Conservation (phyloP, 805 yeast species). For the Schwanniomyces vanrijiae region DNA sequence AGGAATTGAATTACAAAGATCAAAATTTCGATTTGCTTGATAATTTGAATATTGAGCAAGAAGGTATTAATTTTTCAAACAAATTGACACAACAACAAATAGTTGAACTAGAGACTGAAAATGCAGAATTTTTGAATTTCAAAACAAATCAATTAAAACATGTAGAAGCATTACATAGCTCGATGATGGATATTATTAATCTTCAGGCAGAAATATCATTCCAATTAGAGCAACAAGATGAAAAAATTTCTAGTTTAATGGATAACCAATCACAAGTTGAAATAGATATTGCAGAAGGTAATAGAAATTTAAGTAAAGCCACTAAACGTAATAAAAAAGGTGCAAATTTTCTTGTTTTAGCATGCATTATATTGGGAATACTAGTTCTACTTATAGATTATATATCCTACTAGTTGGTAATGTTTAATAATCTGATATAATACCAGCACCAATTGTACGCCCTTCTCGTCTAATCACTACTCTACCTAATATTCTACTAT, state of each 20-base stretch:
- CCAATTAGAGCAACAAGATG: constrained; percentile 72
- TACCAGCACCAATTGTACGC: constrained; percentile 66
- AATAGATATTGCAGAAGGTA: constrained; percentile 67
- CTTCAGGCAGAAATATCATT: constrained; percentile 72
- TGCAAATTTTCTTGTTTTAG: constrained; percentile 35
- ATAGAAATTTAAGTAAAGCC: constrained; percentile 66
- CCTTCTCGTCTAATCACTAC: constrained; percentile 73
- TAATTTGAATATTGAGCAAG: constrained; percentile 6
- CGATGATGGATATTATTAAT: constrained; percentile 71
- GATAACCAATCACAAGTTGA: constrained; percentile 69
- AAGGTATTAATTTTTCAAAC: constrained; percentile 11
- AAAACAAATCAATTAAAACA: constrained; percentile 62
- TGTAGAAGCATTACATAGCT: constrained; percentile 57
- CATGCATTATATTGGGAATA: constrained; percentile 34
- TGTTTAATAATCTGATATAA: constrained; percentile 25
- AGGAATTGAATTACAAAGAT: constrained; percentile 12
- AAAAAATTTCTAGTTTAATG: constrained; percentile 60
- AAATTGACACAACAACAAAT: constrained; percentile 53
- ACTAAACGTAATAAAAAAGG: constrained; percentile 57
- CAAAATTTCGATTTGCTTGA: constrained; percentile 8
- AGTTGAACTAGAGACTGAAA: constrained; percentile 58
- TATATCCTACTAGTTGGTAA: constrained; percentile 16
- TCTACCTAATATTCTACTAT: constrained; percentile 58
- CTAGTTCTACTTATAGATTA: constrained; percentile 38
- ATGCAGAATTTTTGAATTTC: constrained; percentile 50